A percentile compares a stretch with the other conserved stretches of the same genome.
phyloP scores from a whole-genome alignment of 345 rosid genomes.

The Camelina laxa region DNA sequence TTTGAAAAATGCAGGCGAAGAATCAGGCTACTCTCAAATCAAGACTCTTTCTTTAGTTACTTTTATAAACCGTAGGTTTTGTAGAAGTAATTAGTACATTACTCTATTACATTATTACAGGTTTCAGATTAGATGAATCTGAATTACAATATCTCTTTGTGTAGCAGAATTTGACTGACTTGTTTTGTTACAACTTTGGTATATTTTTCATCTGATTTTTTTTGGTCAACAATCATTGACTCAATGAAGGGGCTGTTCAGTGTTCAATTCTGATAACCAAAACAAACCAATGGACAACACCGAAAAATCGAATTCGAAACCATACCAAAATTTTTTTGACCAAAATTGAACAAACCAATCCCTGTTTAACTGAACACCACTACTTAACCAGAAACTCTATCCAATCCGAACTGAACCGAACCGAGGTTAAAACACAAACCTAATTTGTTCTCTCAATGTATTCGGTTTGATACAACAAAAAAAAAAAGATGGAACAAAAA shows the following conservation, averaged over 20 bases:
- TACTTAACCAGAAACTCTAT: too few species aligned
- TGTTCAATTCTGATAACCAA: slow-evolving; percentile 1
- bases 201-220: neutral
- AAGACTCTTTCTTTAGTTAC: neutral
- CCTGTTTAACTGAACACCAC: neutral
- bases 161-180: neutral
- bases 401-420: slow-evolving; percentile 3
- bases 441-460: too few species aligned
- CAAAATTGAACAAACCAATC: neutral
- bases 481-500: neutral
- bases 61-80: neutral
- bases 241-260: neutral
- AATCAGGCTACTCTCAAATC: neutral
- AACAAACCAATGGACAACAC: neutral
- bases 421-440: neutral
- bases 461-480: neutral
- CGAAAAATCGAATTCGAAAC: neutral
- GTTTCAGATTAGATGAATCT: slow-evolving; percentile 2
- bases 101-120: neutral
- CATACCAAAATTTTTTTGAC: neutral
- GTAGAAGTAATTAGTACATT: neutral
- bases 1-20: neutral
- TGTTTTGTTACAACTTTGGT: neutral
- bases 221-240: neutral
- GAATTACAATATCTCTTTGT: neutral